A percentile compares a stretch with the other conserved stretches of the same genome.
Evolutionary conservation across 345 rosid genomes (phyloP).

Genomic region (Odontarrhena argentea): DNA sequence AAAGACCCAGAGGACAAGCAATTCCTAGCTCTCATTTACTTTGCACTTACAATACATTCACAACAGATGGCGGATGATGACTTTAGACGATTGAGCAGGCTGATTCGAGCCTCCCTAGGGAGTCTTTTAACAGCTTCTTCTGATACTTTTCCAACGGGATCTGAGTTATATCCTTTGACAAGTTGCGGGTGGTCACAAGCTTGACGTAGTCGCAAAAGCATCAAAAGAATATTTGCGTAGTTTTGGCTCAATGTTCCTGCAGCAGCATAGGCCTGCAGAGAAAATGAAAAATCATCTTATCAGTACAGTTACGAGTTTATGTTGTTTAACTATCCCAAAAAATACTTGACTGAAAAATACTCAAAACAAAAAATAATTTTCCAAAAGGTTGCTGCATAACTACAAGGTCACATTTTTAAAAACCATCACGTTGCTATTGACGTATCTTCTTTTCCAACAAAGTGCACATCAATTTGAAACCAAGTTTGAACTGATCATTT

Average conservation of each 20-base stretch:
- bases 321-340: conserved; percentile 11
- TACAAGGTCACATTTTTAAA: conserved; percentile 13
- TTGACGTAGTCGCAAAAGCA: conserved; percentile 97
- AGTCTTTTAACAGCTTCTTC: conserved; percentile 67
- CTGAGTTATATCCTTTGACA: conserved; percentile 62
- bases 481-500: conserved; percentile 9
- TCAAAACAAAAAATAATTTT: conserved; percentile 16
- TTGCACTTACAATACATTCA: conserved; percentile 67
- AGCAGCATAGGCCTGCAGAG: conserved; percentile 79
- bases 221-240: conserved; percentile 92
- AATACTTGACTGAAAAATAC: neutral
- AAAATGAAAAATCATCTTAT: conserved; percentile 30
- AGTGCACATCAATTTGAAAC: conserved; percentile 17
- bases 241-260: conserved; percentile 93
- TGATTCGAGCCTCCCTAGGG: conserved; percentile 53
- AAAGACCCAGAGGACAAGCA: conserved; percentile 25
- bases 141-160: conserved; percentile 66
- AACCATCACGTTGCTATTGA: conserved; percentile 18
- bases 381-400: conserved; percentile 19
- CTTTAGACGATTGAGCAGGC: conserved; percentile 59
- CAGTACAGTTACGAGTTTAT: conserved; percentile 8
- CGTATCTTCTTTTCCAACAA: conserved; percentile 19
- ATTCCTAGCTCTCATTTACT: conserved; percentile 10
- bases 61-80: conserved; percentile 63
- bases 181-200: conserved; percentile 97